Evolutionary conservation across 257 asterid genomes (phyloP).

Genomic region (Nicotiana knightiana): DNA sequence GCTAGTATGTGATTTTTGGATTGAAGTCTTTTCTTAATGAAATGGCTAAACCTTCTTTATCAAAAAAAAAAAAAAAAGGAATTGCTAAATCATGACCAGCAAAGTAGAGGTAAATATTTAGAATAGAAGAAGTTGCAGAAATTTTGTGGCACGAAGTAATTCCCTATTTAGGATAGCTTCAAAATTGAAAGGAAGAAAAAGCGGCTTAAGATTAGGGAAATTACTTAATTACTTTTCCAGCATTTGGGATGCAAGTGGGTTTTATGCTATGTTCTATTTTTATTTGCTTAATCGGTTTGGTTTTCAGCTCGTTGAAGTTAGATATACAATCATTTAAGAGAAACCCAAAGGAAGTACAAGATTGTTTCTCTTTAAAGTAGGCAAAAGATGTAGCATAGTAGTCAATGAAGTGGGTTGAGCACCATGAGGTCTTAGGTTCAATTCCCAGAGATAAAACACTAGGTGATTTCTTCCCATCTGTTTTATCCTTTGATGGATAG

Average conservation of each 20-base stretch:
- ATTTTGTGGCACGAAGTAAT: not conserved
- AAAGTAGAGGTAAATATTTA: not conserved
- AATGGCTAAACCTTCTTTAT: no score
- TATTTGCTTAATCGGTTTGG: not conserved
- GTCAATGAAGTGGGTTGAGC: no score
- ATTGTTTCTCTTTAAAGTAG: not conserved
- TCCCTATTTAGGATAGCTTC: not conserved
- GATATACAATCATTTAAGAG: not conserved
- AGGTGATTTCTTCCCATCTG: no score
- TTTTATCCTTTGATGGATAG: no score
- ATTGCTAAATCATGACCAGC: not conserved
- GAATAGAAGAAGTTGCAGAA: not conserved
- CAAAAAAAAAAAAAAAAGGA: not conserved
- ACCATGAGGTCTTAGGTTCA: no score
- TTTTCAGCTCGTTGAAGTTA: not conserved
- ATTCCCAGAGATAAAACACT: no score
- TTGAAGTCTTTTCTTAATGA: not conserved
- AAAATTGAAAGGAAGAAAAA: not conserved
- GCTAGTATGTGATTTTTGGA: not conserved
- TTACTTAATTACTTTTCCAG: not conserved
- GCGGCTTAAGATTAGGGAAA: not conserved
- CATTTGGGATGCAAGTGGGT: not conserved
- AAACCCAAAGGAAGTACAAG: not conserved
- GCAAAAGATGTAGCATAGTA: not conserved
- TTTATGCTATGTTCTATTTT: not conserved